Conservation (phyloP, 2,329 filamentous ascomycete species). For the Coleophoma crateriformis region DNA sequence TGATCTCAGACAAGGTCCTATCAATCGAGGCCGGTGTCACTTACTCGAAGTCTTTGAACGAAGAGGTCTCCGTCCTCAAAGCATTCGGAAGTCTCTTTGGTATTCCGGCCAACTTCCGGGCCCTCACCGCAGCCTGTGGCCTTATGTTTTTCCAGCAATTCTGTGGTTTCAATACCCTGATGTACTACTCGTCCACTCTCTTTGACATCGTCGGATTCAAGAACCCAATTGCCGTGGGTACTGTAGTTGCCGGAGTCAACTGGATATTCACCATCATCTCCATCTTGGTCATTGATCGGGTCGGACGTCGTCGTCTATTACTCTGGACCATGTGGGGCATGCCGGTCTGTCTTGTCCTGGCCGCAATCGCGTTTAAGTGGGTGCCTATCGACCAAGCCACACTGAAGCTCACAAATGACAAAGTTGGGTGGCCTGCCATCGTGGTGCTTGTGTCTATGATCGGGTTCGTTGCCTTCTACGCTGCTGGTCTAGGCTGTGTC, state of each 20-base stretch:
- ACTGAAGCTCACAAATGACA: slow-evolving; percentile 25
- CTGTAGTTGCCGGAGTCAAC: slow-evolving; percentile 37
- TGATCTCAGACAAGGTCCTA: slow-evolving; percentile 35
- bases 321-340: slow-evolving; percentile 38
- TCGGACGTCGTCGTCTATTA: slow-evolving; percentile 39
- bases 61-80: slow-evolving; percentile 32
- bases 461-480: slow-evolving; percentile 31
- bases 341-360: slow-evolving; percentile 35
- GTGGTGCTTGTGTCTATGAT: slow-evolving; percentile 6
- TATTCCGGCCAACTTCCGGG: slow-evolving; percentile 35
- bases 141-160: slow-evolving; percentile 43
- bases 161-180: slow-evolving; percentile 36
- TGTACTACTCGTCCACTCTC: slow-evolving; percentile 35
- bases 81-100: slow-evolving; percentile 38
- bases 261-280: slow-evolving; percentile 43
- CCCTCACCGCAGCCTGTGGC: slow-evolving; percentile 37
- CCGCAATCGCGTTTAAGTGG: slow-evolving; percentile 38
- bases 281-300: slow-evolving; percentile 37
- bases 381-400: slow-evolving; percentile 35
- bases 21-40: slow-evolving; percentile 33
- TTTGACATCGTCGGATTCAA: slow-evolving; percentile 41
- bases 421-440: slow-evolving; percentile 3
- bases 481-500: slow-evolving; percentile 36
- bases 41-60: slow-evolving; percentile 31
- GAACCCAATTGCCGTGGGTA: slow-evolving; percentile 39